phyloP scores from a whole-genome alignment of 305 asterid genomes.

The Fraxinus nigra region DNA sequence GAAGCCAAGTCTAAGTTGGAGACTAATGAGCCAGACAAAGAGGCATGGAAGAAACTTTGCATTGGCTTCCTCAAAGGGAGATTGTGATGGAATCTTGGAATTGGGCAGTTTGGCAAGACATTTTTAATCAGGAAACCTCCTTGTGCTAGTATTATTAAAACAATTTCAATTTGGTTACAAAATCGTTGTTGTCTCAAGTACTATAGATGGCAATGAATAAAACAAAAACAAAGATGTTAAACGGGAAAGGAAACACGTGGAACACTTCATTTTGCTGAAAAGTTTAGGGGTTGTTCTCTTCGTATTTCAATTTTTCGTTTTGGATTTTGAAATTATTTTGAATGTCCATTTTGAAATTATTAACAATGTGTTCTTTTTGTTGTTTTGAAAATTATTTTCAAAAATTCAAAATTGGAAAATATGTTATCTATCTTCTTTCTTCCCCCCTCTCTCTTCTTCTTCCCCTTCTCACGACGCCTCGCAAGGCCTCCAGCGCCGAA shows the following conservation, averaged over 20 bases:
- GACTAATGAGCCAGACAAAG: conserved; percentile 50
- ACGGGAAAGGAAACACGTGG: background rate
- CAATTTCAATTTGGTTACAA: background rate
- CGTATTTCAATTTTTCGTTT: too few relatives aligned
- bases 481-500: too few relatives aligned
- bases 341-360: too few relatives aligned
- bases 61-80: conserved; percentile 68
- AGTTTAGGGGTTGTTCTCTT: too few relatives aligned
- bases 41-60: conserved; percentile 71
- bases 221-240: background rate
- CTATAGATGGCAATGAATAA: background rate
- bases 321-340: too few relatives aligned
- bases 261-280: background rate
- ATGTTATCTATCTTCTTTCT: too few relatives aligned
- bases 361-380: too few relatives aligned
- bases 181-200: background rate
- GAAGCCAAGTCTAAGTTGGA: conserved; percentile 48
- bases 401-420: too few relatives aligned
- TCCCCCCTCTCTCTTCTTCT: too few relatives aligned
- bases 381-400: too few relatives aligned
- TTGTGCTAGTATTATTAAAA: background rate
- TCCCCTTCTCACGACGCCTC: too few relatives aligned
- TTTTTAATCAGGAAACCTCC: background rate
- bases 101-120: background rate
- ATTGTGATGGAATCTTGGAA: conserved; percentile 32